Evolutionary conservation across 306 rosid genomes (phyloP).

Genomic region (Senna tora): DNA sequence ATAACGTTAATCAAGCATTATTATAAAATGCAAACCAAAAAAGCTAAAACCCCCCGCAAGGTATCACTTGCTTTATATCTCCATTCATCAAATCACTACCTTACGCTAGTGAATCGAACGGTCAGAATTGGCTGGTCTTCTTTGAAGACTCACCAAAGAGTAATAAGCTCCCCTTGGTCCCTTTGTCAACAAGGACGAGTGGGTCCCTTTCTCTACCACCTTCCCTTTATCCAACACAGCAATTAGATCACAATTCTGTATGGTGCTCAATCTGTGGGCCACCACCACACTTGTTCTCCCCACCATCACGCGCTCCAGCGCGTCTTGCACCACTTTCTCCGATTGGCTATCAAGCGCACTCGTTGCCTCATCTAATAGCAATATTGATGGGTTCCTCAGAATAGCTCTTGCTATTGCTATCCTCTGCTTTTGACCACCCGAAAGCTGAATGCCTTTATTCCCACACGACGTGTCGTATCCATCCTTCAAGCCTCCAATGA

Average conservation of each 20-base stretch:
- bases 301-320: slow-evolving; percentile 44
- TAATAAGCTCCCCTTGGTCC: slow-evolving; percentile 54
- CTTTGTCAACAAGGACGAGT: slow-evolving; percentile 46
- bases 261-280: slow-evolving; percentile 62
- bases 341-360: slow-evolving; percentile 59
- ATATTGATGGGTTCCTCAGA: slow-evolving; percentile 48
- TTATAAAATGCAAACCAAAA: neutral
- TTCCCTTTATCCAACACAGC: slow-evolving; percentile 51
- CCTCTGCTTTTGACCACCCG: slow-evolving; percentile 68
- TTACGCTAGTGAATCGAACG: neutral
- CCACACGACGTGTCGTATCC: slow-evolving; percentile 59
- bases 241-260: slow-evolving; percentile 48
- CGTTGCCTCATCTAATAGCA: slow-evolving; percentile 62
- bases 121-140: neutral
- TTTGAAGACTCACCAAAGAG: slow-evolving; percentile 46
- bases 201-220: slow-evolving; percentile 55
- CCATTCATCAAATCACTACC: neutral
- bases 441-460: slow-evolving; percentile 50
- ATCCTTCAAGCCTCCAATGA: slow-evolving; percentile 45
- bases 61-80: neutral
- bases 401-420: slow-evolving; percentile 66
- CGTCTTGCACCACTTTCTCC: slow-evolving; percentile 54
- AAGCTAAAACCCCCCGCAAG: neutral
- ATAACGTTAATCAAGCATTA: neutral
- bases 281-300: slow-evolving; percentile 62